phyloP scores from a whole-genome alignment of 2,329 filamentous ascomycete genomes.

The Botrytis fabae region DNA sequence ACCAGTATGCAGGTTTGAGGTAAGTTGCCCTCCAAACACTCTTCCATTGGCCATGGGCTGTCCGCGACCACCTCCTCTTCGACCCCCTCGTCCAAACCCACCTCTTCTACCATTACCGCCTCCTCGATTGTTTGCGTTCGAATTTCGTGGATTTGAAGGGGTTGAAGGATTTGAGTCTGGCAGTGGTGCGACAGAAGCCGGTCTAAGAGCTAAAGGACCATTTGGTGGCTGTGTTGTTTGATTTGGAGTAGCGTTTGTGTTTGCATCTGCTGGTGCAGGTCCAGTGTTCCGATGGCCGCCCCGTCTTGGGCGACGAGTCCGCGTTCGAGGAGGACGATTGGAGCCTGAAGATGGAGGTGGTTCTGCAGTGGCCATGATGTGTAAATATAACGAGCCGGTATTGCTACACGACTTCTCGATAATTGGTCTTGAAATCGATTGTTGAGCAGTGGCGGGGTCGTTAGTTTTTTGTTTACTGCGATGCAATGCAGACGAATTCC shows the following conservation, averaged over 20 bases:
- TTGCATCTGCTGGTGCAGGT: slow-evolving; percentile 19
- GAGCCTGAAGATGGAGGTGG: slow-evolving; percentile 24
- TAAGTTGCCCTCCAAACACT: slow-evolving; percentile 47
- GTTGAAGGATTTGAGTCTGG: neutral
- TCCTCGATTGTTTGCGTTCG: slow-evolving; percentile 32
- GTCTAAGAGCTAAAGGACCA: slow-evolving; percentile 28
- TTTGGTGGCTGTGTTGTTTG: slow-evolving; percentile 21
- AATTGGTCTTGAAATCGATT: neutral
- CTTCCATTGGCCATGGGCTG: slow-evolving; percentile 40
- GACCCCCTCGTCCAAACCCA: slow-evolving; percentile 32
- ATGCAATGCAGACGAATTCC: neutral
- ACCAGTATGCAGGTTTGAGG: slow-evolving; percentile 30
- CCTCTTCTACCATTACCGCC: slow-evolving; percentile 35
- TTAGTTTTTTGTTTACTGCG: slow-evolving; percentile 13
- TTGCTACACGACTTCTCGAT: slow-evolving; percentile 16
- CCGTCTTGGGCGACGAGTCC: slow-evolving; percentile 34
- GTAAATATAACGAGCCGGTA: neutral
- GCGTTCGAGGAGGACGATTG: slow-evolving; percentile 30
- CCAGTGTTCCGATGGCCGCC: slow-evolving; percentile 31
- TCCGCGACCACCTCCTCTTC: slow-evolving; percentile 32
- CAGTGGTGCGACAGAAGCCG: slow-evolving; percentile 28
- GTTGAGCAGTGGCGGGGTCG: slow-evolving; percentile 25
- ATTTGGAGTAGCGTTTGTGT: slow-evolving; percentile 3
- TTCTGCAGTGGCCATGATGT: slow-evolving; percentile 32
- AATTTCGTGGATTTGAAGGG: slow-evolving; percentile 15